phyloP scores from a whole-genome alignment of 2,329 filamentous ascomycete genomes.

The Cordyceps cateniannulata region DNA sequence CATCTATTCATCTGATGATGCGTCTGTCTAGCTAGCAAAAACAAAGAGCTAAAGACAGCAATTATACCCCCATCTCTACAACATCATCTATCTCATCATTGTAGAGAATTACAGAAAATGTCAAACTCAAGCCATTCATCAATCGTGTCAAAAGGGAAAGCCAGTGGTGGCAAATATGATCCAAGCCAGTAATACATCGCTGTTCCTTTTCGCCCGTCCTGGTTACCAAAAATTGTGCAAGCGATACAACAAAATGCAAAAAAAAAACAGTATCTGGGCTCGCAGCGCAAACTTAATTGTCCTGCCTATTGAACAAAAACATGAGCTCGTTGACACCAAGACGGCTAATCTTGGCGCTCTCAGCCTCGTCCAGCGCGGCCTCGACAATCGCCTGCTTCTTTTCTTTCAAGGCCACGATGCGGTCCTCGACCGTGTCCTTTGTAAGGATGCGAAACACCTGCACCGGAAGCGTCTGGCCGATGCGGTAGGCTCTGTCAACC shows the following conservation, averaged over 20 bases:
- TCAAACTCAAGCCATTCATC: too few relatives aligned
- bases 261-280: neutral
- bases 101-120: neutral
- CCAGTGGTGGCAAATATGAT: neutral
- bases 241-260: neutral
- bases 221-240: too few relatives aligned
- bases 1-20: too few relatives aligned
- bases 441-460: conserved; percentile 76
- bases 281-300: neutral
- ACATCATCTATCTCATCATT: neutral
- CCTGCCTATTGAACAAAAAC: conserved; percentile 51
- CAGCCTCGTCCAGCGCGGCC: conserved; percentile 71
- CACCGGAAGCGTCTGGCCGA: conserved; percentile 70
- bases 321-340: conserved; percentile 61
- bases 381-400: conserved; percentile 72
- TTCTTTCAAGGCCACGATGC: conserved; percentile 73
- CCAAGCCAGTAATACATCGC: neutral
- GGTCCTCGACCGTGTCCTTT: conserved; percentile 75
- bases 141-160: neutral
- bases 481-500: conserved; percentile 81
- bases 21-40: too few relatives aligned
- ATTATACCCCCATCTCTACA: neutral
- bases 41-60: neutral
- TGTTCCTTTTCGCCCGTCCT: neutral
- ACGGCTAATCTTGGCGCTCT: conserved; percentile 58